A percentile compares a stretch with the other conserved stretches of the same genome.
Conservation (phyloP, 73 alveolate species). For the Stentor roeselii region DNA sequence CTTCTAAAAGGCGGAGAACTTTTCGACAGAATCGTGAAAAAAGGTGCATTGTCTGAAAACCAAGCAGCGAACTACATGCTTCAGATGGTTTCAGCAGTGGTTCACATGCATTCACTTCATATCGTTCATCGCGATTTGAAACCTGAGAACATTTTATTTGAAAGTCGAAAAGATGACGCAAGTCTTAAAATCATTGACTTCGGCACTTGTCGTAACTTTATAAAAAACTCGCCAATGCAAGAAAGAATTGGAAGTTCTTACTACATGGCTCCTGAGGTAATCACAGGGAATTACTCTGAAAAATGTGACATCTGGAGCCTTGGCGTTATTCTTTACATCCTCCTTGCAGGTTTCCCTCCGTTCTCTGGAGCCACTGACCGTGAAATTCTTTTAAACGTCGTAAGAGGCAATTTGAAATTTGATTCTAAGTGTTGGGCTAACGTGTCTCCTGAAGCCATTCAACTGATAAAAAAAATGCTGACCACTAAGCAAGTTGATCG, state of each 20-base stretch:
- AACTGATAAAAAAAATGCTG: conserved; percentile 37
- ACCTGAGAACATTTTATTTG: conserved; percentile 89
- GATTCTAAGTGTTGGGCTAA: conserved; percentile 36
- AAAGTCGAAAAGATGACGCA: conserved; percentile 58
- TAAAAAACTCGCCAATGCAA: conserved; percentile 13
- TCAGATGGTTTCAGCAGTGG: conserved; percentile 63
- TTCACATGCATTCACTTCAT: conserved; percentile 79
- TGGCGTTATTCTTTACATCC: conserved; percentile 48
- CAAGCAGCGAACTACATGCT: conserved; percentile 51
- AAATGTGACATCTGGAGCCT: conserved; percentile 64
- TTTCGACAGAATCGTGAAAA: conserved; percentile 28
- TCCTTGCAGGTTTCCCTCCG: conserved; percentile 42
- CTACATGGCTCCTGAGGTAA: conserved; percentile 58
- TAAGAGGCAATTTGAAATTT: background rate
- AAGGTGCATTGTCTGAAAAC: background rate
- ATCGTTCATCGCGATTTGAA: conserved; percentile 92
- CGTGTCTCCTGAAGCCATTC: conserved; percentile 50
- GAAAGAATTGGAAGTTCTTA: conserved; percentile 42
- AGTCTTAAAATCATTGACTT: conserved; percentile 78
- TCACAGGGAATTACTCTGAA: conserved; percentile 44
- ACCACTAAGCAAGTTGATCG: conserved; percentile 41
- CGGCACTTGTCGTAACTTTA: conserved; percentile 50
- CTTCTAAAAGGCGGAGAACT: conserved; percentile 41
- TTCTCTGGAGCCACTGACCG: conserved; percentile 38
- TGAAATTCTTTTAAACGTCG: conserved; percentile 41